Conservation (phyloP, 441 rosid genomes). For the Viola pubescens region DNA sequence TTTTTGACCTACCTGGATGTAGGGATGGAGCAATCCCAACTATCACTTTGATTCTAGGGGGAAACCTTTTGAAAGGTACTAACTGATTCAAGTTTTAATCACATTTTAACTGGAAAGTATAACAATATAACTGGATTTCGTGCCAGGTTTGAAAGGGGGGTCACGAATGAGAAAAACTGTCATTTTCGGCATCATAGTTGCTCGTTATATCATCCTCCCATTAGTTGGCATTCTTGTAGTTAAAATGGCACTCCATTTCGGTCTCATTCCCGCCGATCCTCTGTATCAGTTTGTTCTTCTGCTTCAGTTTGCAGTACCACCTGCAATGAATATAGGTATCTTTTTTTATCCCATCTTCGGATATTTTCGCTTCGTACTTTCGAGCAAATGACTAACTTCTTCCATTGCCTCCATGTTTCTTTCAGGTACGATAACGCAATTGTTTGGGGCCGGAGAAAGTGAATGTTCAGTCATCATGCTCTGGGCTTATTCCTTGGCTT, state of each 20-base stretch:
- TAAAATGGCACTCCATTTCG: slow-evolving; percentile 31
- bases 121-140: neutral
- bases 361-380: too few relatives aligned
- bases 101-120: neutral
- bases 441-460: slow-evolving; percentile 39
- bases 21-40: slow-evolving; percentile 75
- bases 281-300: slow-evolving; percentile 41
- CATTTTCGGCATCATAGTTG: slow-evolving; percentile 43
- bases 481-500: slow-evolving; percentile 25
- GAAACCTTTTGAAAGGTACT: slow-evolving; percentile 66
- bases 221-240: slow-evolving; percentile 45
- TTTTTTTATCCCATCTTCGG: too few relatives aligned
- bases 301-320: slow-evolving; percentile 53
- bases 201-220: slow-evolving; percentile 54
- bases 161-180: slow-evolving; percentile 36
- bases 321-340: slow-evolving; percentile 43
- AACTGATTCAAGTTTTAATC: neutral
- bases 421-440: slow-evolving; percentile 39
- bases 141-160: slow-evolving; percentile 36
- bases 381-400: neutral
- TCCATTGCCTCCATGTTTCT: neutral
- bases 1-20: slow-evolving; percentile 10
- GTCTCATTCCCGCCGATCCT: slow-evolving; percentile 37
- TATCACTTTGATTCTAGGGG: slow-evolving; percentile 62
- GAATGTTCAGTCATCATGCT: slow-evolving; percentile 43